These are phyloP conservation scores for Chaetomiaceae sp. DNA, from an alignment of 2,329 filamentous ascomycete genomes.

Conservation along the genomic window DNA sequence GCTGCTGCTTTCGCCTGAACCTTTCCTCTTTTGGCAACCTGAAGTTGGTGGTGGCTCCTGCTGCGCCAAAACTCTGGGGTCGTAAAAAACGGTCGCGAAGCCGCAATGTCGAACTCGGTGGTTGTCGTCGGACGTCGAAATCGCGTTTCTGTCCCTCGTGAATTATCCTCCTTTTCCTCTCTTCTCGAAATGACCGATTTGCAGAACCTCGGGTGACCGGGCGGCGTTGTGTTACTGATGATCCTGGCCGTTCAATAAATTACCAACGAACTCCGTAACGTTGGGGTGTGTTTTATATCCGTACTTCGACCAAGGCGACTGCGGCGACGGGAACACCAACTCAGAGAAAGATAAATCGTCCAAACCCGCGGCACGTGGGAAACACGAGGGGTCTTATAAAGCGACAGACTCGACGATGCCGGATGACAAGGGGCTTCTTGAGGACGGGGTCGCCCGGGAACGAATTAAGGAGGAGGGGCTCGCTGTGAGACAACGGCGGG, in stretches of 20 bases:
- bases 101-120: too few relatives aligned
- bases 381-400: background rate
- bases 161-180: background rate
- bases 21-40: slow-evolving; percentile 24
- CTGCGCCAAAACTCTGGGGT: too few relatives aligned
- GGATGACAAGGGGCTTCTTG: background rate
- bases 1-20: slow-evolving; percentile 15
- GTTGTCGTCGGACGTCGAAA: background rate
- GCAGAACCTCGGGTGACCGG: background rate
- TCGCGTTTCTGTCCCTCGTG: background rate
- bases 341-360: background rate
- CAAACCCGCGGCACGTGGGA: background rate
- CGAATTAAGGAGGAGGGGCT: slow-evolving; percentile 22
- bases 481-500: slow-evolving; percentile 22
- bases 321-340: background rate
- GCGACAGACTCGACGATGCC: slow-evolving; percentile 5
- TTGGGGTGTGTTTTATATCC: slow-evolving; percentile 5
- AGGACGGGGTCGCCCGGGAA: slow-evolving; percentile 13
- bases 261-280: too few relatives aligned
- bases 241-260: background rate
- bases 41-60: too few relatives aligned
- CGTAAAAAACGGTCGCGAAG: too few relatives aligned
- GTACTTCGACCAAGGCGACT: background rate
- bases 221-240: background rate
- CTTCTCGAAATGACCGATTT: background rate